Evolutionary conservation across 164 flowering plant genomes (phyloP), one percentile per base, ranked within the genome.

Genomic region (Piper betle): DNA sequence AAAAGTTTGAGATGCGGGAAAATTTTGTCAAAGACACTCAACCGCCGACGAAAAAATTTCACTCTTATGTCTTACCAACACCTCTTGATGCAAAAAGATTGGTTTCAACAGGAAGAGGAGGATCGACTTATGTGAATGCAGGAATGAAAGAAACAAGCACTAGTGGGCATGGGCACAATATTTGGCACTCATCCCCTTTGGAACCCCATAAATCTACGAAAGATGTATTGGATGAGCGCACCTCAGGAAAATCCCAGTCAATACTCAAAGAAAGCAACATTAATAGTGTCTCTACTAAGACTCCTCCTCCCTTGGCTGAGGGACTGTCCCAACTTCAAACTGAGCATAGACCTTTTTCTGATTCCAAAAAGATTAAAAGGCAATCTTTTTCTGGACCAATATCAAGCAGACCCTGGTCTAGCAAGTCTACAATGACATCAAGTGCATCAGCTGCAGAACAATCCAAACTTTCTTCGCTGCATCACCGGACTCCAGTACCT

Each of bases 381-480:
- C 72, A 81, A 16, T 84, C 98, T 39, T 82, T 77, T 62, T 88
- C 96, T 67, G 98, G 89, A 68, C 96, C 98, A 19, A 52, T 88
- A 68, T 61, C 79, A 40, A 77, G 83, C 61, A 81, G 74, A 57
- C 73, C 77, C 6, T 71, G 72, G 79, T 66, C 80, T 17, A 65
- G 68, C 50, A 79, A 71, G 60, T 68, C 83, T 50, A 46, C 50
- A 63, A 61, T 68, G 39, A 75, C 84, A 62, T 56, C 79, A 43
- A 77, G 80, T 72, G 75, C 81, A 52, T 59, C 58, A 58, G 57
- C 80, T 2, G 53, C 42, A 6, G 76, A 77, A 46, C 73, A 65
- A 54, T 85, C 82, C 50, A 77, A 80, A 52, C 64, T 84, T 11
- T 42, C 46, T 42, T 2, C 46, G 2, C 11, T 42, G 12, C 50